A percentile compares a stretch with the other conserved stretches of the same genome.
Evolutionary conservation across 192 early-diverging fungal species (phyloP).

Genomic region (Entomortierella chlamydospora): DNA sequence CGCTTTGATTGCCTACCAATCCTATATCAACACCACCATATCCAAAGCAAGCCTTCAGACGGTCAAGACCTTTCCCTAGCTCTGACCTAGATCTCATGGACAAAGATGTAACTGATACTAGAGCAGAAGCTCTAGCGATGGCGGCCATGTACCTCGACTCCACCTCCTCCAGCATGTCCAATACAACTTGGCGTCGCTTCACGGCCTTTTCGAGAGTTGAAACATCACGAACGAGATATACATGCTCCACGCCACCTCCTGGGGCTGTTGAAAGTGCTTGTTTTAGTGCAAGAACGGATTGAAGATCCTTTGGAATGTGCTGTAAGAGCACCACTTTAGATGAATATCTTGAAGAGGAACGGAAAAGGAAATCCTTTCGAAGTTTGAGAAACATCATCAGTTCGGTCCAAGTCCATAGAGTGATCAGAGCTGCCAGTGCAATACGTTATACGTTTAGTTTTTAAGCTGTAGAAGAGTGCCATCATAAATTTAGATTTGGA

Average conservation of each 20-base stretch:
- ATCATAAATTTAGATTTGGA: no score
- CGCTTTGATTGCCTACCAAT: background rate
- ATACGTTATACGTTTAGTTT: no score
- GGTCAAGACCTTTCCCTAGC: conserved; percentile 11
- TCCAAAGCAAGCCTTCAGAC: conserved; percentile 9
- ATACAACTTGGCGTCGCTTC: conserved; percentile 7
- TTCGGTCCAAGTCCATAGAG: conserved; percentile 13
- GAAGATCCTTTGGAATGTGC: conserved; percentile 1
- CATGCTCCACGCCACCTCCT: conserved; percentile 22
- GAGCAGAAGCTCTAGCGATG: conserved; percentile 21
- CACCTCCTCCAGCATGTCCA: conserved; percentile 19
- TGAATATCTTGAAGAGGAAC: conserved; percentile 4
- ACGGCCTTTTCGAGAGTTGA: conserved; percentile 19
- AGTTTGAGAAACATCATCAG: conserved; percentile 20
- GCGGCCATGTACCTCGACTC: conserved; percentile 25
- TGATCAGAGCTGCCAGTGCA: background rate
- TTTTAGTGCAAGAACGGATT: conserved; percentile 3
- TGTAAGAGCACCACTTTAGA: conserved; percentile 27
- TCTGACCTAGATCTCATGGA: conserved; percentile 16
- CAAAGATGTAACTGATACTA: conserved; percentile 16
- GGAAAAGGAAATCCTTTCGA: conserved; percentile 18
- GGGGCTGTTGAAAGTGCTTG: conserved; percentile 6
- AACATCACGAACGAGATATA: conserved; percentile 11
- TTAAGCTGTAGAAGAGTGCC: no score
- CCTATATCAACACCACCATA: background rate